Evolutionary conservation across 2,329 filamentous ascomycete species (phyloP), one percentile per base, ranked within the genome.

Genomic region (Endoconidiophora laricicola): DNA sequence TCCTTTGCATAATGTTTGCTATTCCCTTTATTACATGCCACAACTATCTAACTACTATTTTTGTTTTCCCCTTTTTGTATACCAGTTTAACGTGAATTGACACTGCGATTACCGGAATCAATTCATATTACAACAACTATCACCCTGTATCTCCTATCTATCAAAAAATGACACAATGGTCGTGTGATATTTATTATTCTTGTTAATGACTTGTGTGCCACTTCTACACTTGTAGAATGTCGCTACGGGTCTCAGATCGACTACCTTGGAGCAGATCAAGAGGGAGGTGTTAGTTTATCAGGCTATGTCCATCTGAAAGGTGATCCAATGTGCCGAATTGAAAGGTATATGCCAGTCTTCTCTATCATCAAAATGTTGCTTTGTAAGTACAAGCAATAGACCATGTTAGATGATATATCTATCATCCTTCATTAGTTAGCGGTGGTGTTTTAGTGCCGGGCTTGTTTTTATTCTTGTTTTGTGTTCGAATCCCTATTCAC

Each of bases 1-100:
- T 49, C 40, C 44, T 44, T 49, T 49, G 40, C 46, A 48, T 49
- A 12, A 37, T 37, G 26, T 49, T 20, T 23, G n/a, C 41, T 44
- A 29, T 42, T 44, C 29, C 26, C 33, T 20, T 37, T 44, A 49
- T 33, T 44, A 44, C 26, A 26, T 44, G 23, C 16, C 42, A 44
- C 42, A 44, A n/a, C 20, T 26, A 23, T 26, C 42, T 16, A 20
- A 4, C 22, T 42, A 18, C 5, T 9, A 20, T 18, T 12, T 12
- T 42, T 42, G n/a, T n/a, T 18, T 12, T 20, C 40, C 18, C 10
- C 40, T 42, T 42, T 12, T 22, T 42, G 40, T 42, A 42, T 23
- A 42, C 40, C 26, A 33, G 26, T 10, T 33, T 33, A 33, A 33
- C 26, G 26, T 33, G 26, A 33, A 33, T 33, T 33, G 26, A 33